Evolutionary conservation across 352 stramenopile genomes (phyloP).

Genomic region (Phytophthora sp.): DNA sequence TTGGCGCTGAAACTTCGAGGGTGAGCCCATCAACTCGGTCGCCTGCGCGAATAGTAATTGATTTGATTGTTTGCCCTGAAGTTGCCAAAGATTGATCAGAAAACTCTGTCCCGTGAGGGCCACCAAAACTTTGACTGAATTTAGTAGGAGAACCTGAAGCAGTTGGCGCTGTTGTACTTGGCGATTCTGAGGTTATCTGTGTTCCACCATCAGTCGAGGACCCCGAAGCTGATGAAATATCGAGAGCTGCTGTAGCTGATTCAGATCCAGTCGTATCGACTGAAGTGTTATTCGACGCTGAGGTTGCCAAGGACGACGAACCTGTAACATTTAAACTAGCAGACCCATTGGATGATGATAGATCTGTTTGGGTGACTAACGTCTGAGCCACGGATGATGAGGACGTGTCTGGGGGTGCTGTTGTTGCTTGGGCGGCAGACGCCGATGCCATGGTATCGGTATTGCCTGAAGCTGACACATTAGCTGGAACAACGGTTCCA

Average conservation of each 20-base stretch:
- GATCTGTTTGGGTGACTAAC: neutral
- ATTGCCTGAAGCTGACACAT: too few relatives aligned
- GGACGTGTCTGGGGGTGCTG: neutral
- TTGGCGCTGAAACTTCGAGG: slow-evolving; percentile 14
- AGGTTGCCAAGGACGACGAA: too few relatives aligned
- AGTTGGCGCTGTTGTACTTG: neutral
- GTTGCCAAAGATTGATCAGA: slow-evolving; percentile 17
- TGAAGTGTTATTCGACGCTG: too few relatives aligned
- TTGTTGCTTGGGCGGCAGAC: neutral
- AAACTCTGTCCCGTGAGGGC: slow-evolving; percentile 20
- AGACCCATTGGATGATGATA: neutral
- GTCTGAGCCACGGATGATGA: neutral
- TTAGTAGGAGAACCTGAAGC: neutral
- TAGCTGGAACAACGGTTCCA: neutral
- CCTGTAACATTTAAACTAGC: too few relatives aligned
- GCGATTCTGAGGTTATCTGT: neutral
- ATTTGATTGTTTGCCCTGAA: slow-evolving; percentile 23
- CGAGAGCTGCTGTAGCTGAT: too few relatives aligned
- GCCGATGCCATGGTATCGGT: too few relatives aligned
- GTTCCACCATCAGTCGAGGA: neutral
- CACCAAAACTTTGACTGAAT: slow-evolving; percentile 3
- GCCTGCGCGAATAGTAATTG: slow-evolving; percentile 15
- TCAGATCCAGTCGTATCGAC: too few relatives aligned
- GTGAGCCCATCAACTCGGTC: slow-evolving; percentile 20
- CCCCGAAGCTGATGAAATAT: neutral